phyloP scores from a whole-genome alignment of 83 land plant genomes.

The Isoetes engelmannii region DNA sequence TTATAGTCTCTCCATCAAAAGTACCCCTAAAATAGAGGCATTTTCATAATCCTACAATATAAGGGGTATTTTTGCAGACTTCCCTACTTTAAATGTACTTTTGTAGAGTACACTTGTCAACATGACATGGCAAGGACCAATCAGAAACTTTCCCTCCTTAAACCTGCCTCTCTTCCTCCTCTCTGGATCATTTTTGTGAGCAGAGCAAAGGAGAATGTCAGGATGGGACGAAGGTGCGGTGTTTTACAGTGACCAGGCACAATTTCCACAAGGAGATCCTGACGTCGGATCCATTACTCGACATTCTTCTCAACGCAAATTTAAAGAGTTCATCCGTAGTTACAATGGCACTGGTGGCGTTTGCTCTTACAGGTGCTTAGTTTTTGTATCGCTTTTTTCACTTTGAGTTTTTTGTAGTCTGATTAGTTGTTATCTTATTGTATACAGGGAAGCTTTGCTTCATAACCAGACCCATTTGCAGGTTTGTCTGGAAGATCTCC shows the following conservation, averaged over 20 bases:
- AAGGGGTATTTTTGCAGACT: too few relatives aligned
- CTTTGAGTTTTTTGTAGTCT: not conserved
- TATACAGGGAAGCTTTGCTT: slow-evolving; percentile 69
- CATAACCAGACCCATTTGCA: slow-evolving; percentile 54
- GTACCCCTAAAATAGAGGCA: too few relatives aligned
- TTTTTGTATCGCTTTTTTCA: not conserved
- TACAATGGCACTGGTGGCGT: slow-evolving; percentile 57
- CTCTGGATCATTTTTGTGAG: too few relatives aligned
- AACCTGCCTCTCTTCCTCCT: too few relatives aligned
- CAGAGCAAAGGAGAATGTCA: slow-evolving; percentile 42
- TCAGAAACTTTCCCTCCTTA: too few relatives aligned
- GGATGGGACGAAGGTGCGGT: slow-evolving; percentile 98
- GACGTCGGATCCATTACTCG: slow-evolving; percentile 38
- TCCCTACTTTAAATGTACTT: too few relatives aligned
- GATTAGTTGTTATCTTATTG: not conserved
- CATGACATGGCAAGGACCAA: too few relatives aligned
- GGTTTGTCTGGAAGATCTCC: slow-evolving; percentile 73
- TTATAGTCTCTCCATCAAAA: too few relatives aligned
- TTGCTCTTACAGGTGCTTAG: slow-evolving; percentile 56
- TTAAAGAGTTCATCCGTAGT: slow-evolving; percentile 88
- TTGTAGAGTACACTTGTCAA: too few relatives aligned
- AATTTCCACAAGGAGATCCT: slow-evolving; percentile 47
- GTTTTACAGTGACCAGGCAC: slow-evolving; percentile 96
- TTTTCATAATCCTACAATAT: too few relatives aligned
- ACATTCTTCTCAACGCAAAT: slow-evolving; percentile 73